Conservation (phyloP, 371 early-diverging fungal species). For the Mucor sp. region DNA sequence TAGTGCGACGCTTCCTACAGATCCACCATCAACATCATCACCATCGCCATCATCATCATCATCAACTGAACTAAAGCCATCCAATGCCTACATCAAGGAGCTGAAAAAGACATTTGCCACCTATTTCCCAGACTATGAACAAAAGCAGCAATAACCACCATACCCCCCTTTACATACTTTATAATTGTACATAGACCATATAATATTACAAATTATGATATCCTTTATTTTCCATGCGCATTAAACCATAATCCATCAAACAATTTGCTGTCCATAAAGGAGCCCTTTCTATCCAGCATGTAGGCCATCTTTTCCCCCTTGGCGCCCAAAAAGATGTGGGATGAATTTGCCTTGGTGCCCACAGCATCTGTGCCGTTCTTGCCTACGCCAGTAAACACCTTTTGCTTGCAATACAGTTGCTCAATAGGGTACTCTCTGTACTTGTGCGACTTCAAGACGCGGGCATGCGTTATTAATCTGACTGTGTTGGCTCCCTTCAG, state of each 20-base stretch:
- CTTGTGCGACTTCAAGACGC: conserved; percentile 35
- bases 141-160: background rate
- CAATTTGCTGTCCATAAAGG: conserved; percentile 46
- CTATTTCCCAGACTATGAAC: conserved; percentile 12
- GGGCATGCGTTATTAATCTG: conserved; percentile 44
- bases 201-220: background rate
- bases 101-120: conserved; percentile 16
- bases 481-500: conserved; percentile 38
- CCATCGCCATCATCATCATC: background rate
- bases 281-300: conserved; percentile 52
- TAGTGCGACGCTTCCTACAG: too few species aligned
- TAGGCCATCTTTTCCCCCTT: conserved; percentile 48
- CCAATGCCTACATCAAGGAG: conserved; percentile 27
- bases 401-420: conserved; percentile 43
- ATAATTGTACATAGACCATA: background rate
- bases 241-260: conserved; percentile 51
- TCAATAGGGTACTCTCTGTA: conserved; percentile 44
- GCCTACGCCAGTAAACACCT: conserved; percentile 48
- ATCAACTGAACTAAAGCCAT: background rate
- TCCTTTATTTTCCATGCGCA: conserved; percentile 10
- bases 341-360: conserved; percentile 36
- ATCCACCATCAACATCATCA: too few species aligned
- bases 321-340: conserved; percentile 45
- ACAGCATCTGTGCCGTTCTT: conserved; percentile 39
- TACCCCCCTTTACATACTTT: background rate